phyloP scores from a whole-genome alignment of 2,329 filamentous ascomycete genomes.

The Exophiala bonariae region DNA sequence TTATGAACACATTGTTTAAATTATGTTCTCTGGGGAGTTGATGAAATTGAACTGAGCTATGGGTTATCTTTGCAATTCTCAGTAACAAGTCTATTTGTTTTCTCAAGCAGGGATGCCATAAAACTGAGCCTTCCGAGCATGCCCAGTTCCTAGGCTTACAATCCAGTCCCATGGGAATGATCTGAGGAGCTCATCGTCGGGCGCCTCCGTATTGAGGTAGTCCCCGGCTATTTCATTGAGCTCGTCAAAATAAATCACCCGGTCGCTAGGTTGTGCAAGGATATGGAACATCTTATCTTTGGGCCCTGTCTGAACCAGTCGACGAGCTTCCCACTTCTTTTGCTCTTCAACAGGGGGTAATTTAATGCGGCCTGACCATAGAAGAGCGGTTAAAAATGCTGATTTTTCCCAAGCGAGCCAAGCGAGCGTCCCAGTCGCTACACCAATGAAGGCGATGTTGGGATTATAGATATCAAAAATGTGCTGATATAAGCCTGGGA shows the following conservation, averaged over 20 bases:
- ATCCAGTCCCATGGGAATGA: neutral
- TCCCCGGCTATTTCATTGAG: constrained; percentile 7
- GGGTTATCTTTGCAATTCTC: no score
- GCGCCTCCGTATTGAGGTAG: neutral
- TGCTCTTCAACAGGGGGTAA: neutral
- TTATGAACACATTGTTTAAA: no score
- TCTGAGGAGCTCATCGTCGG: neutral
- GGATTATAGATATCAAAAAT: constrained; percentile 2
- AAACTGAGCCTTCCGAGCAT: no score
- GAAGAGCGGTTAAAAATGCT: neutral
- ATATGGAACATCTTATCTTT: neutral
- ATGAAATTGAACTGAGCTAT: no score
- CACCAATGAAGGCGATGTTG: constrained; percentile 1
- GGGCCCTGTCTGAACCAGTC: neutral
- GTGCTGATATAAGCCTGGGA: neutral
- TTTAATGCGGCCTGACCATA: neutral
- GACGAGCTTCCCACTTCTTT: constrained; percentile 1
- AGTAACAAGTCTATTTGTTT: no score
- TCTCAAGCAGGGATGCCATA: no score
- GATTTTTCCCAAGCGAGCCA: constrained; percentile 4
- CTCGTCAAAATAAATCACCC: constrained; percentile 30
- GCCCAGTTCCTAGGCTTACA: no score
- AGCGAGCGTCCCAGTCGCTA: neutral
- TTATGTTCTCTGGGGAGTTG: no score
- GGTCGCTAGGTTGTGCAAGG: constrained; percentile 31